These are phyloP conservation scores for Dillenia suffruticosa DNA, from an alignment of 164 flowering plant species.

Conservation along the genomic window DNA sequence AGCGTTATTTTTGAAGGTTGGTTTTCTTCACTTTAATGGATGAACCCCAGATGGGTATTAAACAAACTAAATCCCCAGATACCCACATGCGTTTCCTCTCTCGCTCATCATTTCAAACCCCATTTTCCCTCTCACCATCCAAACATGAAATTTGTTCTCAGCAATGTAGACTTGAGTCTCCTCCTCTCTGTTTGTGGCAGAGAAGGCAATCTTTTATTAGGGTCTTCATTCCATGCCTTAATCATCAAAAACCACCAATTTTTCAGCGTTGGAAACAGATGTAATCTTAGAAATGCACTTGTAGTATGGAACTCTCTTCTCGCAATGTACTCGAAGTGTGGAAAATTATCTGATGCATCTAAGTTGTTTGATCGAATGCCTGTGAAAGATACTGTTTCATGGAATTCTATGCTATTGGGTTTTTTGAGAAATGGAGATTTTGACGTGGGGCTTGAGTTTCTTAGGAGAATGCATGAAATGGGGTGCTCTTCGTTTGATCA, in stretches of 20 bases:
- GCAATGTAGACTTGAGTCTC: conserved; percentile 28
- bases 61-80: conserved; percentile 22
- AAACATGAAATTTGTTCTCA: conserved; percentile 11
- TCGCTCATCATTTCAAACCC: conserved; percentile 11
- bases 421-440: conserved; percentile 35
- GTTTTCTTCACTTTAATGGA: conserved; percentile 29
- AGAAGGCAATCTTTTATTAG: conserved; percentile 38
- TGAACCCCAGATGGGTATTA: conserved; percentile 49
- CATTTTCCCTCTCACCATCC: conserved; percentile 9
- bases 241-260: conserved; percentile 39
- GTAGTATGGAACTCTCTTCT: conserved; percentile 73
- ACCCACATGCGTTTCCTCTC: conserved; percentile 14
- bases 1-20: neutral
- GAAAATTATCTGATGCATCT: conserved; percentile 30
- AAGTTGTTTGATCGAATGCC: conserved; percentile 71
- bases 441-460: conserved; percentile 35
- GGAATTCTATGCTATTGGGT: conserved; percentile 69
- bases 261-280: conserved; percentile 1
- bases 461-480: conserved; percentile 39
- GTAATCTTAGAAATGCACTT: conserved; percentile 14
- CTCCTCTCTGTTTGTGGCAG: conserved; percentile 53
- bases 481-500: conserved; percentile 37
- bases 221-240: conserved; percentile 70
- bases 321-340: conserved; percentile 49
- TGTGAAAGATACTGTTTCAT: conserved; percentile 64